Conservation (phyloP, 768 basidiomycete genomes). For the Scleroderma bovista region DNA sequence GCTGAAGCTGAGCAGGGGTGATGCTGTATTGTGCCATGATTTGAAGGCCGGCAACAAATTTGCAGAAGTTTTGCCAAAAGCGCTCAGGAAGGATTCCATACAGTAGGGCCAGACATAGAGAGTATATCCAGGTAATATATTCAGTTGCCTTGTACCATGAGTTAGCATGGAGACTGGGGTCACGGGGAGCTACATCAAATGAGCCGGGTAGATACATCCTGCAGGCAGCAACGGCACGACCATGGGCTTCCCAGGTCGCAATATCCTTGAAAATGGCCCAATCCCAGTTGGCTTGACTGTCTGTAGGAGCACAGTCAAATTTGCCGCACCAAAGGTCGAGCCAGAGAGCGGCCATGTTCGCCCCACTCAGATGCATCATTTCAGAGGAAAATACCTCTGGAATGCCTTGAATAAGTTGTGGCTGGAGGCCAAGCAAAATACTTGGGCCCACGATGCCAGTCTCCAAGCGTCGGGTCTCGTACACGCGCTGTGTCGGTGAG, state of each 20-base stretch:
- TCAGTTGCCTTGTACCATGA: too few relatives aligned
- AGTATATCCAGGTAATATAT: too few relatives aligned
- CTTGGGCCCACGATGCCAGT: conserved; percentile 33
- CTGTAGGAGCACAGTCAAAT: too few relatives aligned
- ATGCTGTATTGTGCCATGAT: conserved; percentile 1
- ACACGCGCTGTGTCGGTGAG: too few relatives aligned
- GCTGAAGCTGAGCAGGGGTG: background rate
- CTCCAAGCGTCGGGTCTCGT: conserved; percentile 15
- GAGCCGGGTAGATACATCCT: too few relatives aligned
- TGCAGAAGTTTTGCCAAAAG: background rate
- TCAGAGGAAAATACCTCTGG: conserved; percentile 34
- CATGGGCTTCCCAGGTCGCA: too few relatives aligned
- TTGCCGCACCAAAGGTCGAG: conserved; percentile 1
- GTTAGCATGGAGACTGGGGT: too few relatives aligned
- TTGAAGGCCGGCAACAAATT: background rate
- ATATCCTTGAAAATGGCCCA: too few relatives aligned
- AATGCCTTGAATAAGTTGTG: conserved; percentile 24
- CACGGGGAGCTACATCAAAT: too few relatives aligned
- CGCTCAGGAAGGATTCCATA: background rate
- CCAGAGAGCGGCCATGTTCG: conserved; percentile 22
- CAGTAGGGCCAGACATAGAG: too few relatives aligned
- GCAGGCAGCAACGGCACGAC: too few relatives aligned
- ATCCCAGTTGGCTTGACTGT: too few relatives aligned
- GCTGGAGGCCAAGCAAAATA: conserved; percentile 33
- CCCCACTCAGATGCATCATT: conserved; percentile 35